These are phyloP conservation scores for Calonectria crousiana DNA, from an alignment of 2,329 filamentous ascomycete species.

Conservation along the genomic window DNA sequence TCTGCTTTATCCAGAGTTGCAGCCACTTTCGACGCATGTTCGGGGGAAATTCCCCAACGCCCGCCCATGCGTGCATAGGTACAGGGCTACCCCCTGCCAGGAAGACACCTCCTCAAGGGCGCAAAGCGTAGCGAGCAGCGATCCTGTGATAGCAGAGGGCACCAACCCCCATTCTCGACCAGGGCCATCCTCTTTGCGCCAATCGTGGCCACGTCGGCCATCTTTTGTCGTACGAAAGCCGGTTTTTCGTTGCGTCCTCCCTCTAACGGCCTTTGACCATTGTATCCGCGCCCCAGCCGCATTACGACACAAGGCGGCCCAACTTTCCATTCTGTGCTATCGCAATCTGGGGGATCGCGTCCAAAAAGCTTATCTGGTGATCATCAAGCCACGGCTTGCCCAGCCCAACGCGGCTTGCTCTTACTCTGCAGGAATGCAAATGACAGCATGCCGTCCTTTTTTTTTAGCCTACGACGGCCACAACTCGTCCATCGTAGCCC, in stretches of 20 bases:
- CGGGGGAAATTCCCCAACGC: conserved; percentile 28
- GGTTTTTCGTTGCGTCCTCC: conserved; percentile 32
- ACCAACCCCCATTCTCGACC: background rate
- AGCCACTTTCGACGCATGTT: background rate
- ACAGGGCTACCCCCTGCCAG: conserved; percentile 34
- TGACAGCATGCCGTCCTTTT: conserved; percentile 16
- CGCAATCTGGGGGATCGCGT: conserved; percentile 13
- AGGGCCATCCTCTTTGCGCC: conserved; percentile 26
- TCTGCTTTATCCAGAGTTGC: conserved; percentile 12
- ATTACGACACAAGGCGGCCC: background rate
- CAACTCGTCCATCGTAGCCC: conserved; percentile 3
- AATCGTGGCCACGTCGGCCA: conserved; percentile 34
- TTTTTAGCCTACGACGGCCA: background rate
- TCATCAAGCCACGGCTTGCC: conserved; percentile 11
- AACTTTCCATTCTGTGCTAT: background rate
- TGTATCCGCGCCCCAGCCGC: background rate
- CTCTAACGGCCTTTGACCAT: conserved; percentile 31
- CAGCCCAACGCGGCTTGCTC: conserved; percentile 1
- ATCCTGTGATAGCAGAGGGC: conserved; percentile 2
- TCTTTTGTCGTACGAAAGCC: conserved; percentile 41
- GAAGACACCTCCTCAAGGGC: background rate
- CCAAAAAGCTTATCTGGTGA: conserved; percentile 19
- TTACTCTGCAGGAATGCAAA: conserved; percentile 4
- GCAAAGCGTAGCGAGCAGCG: conserved; percentile 11
- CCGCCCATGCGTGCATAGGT: conserved; percentile 10